These are phyloP conservation scores for Bipolaris victoriae DNA, from an alignment of 2,329 filamentous ascomycete genomes.

Conservation along the genomic window DNA sequence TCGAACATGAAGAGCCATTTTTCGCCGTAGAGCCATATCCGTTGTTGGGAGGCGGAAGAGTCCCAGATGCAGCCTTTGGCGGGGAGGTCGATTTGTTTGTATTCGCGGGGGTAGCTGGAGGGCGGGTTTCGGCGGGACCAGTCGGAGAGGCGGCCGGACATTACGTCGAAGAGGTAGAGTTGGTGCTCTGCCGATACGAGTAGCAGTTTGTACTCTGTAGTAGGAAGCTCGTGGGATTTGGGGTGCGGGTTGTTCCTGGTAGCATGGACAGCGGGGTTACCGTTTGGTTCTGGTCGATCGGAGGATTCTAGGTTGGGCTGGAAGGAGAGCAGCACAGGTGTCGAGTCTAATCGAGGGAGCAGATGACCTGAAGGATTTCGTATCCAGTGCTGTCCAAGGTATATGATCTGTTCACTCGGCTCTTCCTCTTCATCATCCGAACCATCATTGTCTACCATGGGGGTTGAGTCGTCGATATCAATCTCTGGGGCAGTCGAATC, in stretches of 20 bases:
- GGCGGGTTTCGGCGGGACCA: slow-evolving; percentile 87
- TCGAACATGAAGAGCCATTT: slow-evolving; percentile 94
- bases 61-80: slow-evolving; percentile 89
- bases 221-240: slow-evolving; percentile 63
- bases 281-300: slow-evolving; percentile 45
- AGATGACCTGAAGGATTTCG: slow-evolving; percentile 70
- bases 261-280: slow-evolving; percentile 57
- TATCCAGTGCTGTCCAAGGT: slow-evolving; percentile 72
- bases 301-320: slow-evolving; percentile 44
- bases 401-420: slow-evolving; percentile 54
- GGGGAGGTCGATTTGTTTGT: slow-evolving; percentile 75
- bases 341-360: slow-evolving; percentile 54
- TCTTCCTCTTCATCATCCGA: slow-evolving; percentile 56
- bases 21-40: slow-evolving; percentile 86
- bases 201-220: slow-evolving; percentile 61
- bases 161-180: slow-evolving; percentile 78
- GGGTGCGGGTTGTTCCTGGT: slow-evolving; percentile 59
- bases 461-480: slow-evolving; percentile 44
- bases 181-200: slow-evolving; percentile 69
- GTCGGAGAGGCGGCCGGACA: slow-evolving; percentile 75
- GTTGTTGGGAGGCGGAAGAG: slow-evolving; percentile 56
- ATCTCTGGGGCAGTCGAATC: slow-evolving; percentile 54
- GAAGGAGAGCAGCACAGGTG: slow-evolving; percentile 56
- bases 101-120: slow-evolving; percentile 74
- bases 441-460: slow-evolving; percentile 42